phyloP scores from a whole-genome alignment of 179 eudicot species.

The Beta lomatogona region DNA sequence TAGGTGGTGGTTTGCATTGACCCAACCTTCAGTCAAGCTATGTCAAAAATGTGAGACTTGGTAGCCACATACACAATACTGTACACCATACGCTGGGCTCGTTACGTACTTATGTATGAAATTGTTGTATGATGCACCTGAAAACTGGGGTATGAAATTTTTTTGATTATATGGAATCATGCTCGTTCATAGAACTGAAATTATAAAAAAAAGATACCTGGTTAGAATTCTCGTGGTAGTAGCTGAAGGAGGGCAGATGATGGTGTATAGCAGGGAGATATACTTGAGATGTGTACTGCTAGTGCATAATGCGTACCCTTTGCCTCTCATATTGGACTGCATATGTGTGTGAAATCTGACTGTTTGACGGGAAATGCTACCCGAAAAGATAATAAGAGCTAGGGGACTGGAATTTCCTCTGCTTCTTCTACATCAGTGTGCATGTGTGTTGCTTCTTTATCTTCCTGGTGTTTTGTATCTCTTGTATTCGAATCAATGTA shows the following conservation, averaged over 20 bases:
- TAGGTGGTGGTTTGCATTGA: constrained; percentile 93
- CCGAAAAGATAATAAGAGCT: not conserved
- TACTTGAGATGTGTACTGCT: not conserved
- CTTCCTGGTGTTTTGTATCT: not conserved
- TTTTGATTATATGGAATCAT: not conserved
- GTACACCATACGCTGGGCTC: not conserved
- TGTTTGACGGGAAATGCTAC: not conserved
- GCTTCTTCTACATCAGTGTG: not conserved
- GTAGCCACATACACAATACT: not conserved
- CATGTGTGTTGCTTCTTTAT: not conserved
- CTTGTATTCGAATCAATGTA: not conserved
- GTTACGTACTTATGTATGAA: not conserved
- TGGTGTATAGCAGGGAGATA: too few species aligned
- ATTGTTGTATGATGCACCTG: not conserved
- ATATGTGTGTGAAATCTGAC: not conserved
- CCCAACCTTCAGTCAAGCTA: constrained; percentile 52
- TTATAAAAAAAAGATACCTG: not conserved
- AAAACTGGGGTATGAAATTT: not conserved
- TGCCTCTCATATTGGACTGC: not conserved
- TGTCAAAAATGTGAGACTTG: constrained; percentile 44
- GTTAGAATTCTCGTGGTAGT: too few species aligned
- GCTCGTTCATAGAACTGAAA: not conserved
- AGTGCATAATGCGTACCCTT: not conserved
- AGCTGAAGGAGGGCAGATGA: not conserved
- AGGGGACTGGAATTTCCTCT: not conserved